A percentile compares a stretch with the other conserved stretches of the same genome.
These are phyloP conservation scores for Eutrema salsugineum DNA, from an alignment of 441 rosid species.

Conservation along the genomic window DNA sequence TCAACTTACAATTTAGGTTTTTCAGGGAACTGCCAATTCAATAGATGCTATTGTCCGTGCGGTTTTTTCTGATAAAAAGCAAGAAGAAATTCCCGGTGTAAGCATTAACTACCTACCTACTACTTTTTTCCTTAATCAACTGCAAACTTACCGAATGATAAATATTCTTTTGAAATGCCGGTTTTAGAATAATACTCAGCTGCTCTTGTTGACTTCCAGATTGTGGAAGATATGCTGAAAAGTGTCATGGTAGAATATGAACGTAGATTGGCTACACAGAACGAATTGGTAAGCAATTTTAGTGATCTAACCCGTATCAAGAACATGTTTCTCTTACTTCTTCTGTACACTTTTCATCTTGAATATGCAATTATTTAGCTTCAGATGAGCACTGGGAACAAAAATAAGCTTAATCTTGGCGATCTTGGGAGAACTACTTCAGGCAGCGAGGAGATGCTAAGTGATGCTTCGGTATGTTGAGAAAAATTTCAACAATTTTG, in stretches of 20 bases:
- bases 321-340: background rate
- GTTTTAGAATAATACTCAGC: background rate
- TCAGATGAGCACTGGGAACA: constrained; percentile 34
- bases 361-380: constrained; percentile 34
- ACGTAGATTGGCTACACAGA: constrained; percentile 46
- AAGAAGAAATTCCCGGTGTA: constrained; percentile 83
- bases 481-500: background rate
- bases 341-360: background rate
- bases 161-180: background rate
- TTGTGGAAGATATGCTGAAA: constrained; percentile 68
- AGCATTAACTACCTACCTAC: constrained; percentile 20
- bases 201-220: constrained; percentile 37
- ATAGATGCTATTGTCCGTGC: constrained; percentile 58
- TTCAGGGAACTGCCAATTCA: constrained; percentile 50
- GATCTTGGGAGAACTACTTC: constrained; percentile 31
- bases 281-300: constrained; percentile 41
- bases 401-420: constrained; percentile 15
- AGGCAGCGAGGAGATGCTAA: constrained; percentile 8
- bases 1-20: background rate
- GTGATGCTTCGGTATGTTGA: constrained; percentile 16
- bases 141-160: background rate
- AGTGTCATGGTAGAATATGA: constrained; percentile 61
- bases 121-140: background rate
- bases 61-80: constrained; percentile 55
- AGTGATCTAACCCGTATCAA: background rate